Evolutionary conservation across 768 basidiomycete genomes (phyloP), one percentile per base, ranked within the genome.

Genomic region (Lyophyllum decastes): DNA sequence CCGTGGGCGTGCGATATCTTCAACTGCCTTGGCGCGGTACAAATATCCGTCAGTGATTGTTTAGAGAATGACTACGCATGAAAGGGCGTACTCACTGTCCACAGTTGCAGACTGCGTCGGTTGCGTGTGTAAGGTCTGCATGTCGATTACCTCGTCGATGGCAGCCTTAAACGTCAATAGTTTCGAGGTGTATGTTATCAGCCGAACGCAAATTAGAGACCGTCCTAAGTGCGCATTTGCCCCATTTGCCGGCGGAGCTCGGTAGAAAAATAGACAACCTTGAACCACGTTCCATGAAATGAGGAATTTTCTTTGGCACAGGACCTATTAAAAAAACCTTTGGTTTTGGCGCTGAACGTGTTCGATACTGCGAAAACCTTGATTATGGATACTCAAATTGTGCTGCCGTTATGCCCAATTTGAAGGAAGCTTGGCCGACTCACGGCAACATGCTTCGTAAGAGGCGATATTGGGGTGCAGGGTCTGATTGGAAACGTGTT

Each of bases 261-360:
- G 14, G 5, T 40, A 16, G 4, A 12, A 6, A 40, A n/a, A 16
- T 30, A 6, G 38, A 40, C 38, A 50, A 33, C 33, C 8, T 30
- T 25, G 21, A 5, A 30, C 30, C 30, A 30, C 30, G 41, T 27
- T 52, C 27, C 16, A 44, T 44, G 52, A 52, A 52, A 52, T 10
- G 11, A 14, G 6, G 25, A 19, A 33, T 44, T 19, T 11, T 52
- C 19, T 8, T 21, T 4, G 30, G 5, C 30, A 40, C 24, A 40
- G 41, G 52, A n/a, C 43, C n/a, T n/a, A 54, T 54, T 26, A 52
- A 54, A 34, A 19, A 45, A 19, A 41, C 52, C 52, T 44, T n/a
- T n/a, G 52, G 5, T n/a, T 22, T 8, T 43, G 4, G 41, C 7
- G 11, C 17, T 9, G 16, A 43, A 43, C 41, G 41, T 21, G 41